Conservation (phyloP, 2,329 filamentous ascomycete genomes). For the Catunica adiposa region DNA sequence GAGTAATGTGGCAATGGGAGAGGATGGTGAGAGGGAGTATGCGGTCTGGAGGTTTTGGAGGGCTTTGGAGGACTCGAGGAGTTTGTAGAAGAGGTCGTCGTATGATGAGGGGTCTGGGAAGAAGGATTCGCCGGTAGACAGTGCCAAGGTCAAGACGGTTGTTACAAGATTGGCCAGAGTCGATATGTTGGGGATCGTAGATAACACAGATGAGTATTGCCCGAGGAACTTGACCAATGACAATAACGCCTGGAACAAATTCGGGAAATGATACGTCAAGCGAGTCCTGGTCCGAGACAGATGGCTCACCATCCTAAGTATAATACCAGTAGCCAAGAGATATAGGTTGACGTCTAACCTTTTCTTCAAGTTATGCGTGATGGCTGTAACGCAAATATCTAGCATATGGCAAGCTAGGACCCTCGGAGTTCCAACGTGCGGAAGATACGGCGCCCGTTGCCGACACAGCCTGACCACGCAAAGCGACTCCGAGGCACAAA, state of each 20-base stretch:
- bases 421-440: constrained; percentile 54
- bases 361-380: constrained; percentile 75
- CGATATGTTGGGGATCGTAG: constrained; percentile 49
- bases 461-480: constrained; percentile 67
- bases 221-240: constrained; percentile 81
- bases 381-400: constrained; percentile 75
- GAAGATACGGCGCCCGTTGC: constrained; percentile 74
- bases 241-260: constrained; percentile 79
- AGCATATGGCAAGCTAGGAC: constrained; percentile 60
- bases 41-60: constrained; percentile 67
- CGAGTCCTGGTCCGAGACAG: constrained; percentile 69
- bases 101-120: constrained; percentile 75
- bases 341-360: constrained; percentile 78
- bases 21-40: constrained; percentile 45
- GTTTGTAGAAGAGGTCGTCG: constrained; percentile 96
- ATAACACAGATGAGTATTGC: constrained; percentile 67
- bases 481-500: constrained; percentile 67
- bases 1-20: constrained; percentile 67
- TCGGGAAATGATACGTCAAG: constrained; percentile 81
- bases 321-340: constrained; percentile 61
- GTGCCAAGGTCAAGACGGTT: constrained; percentile 65
- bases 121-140: constrained; percentile 80
- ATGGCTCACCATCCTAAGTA: constrained; percentile 69
- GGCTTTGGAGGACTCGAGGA: constrained; percentile 78
- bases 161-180: constrained; percentile 62